Conservation (phyloP, 202 grass and related monocot genomes). For the Brachypodium distachyon region DNA sequence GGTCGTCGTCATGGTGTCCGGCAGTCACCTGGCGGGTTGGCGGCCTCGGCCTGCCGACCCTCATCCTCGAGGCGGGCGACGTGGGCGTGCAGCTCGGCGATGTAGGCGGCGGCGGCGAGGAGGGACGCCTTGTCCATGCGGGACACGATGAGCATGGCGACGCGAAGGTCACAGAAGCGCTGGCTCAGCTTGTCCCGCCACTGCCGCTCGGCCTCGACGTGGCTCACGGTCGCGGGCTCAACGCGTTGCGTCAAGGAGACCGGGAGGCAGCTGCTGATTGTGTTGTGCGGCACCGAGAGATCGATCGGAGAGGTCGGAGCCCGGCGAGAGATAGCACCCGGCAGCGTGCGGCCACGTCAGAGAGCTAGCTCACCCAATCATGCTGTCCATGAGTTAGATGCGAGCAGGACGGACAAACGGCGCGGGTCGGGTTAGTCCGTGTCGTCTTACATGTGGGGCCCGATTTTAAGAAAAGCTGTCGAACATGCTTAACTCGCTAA, state of each 20-base stretch:
- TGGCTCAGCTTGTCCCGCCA: slow-evolving; percentile 57
- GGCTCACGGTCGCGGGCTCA: slow-evolving; percentile 24
- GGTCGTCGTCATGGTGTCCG: too few relatives aligned
- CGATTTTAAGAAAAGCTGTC: too few relatives aligned
- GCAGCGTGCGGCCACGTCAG: too few relatives aligned
- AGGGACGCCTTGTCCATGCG: slow-evolving; percentile 72
- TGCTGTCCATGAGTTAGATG: too few relatives aligned
- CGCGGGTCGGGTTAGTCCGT: too few relatives aligned
- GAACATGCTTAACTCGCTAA: too few relatives aligned
- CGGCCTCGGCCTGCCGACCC: neutral
- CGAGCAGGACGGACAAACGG: too few relatives aligned
- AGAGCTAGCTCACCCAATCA: too few relatives aligned
- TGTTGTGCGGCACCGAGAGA: too few relatives aligned
- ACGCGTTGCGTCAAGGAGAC: neutral
- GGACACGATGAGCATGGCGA: slow-evolving; percentile 45
- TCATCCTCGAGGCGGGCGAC: slow-evolving; percentile 40
- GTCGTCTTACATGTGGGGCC: too few relatives aligned
- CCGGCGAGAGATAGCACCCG: neutral
- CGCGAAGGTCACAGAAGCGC: slow-evolving; percentile 46
- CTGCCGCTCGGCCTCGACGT: slow-evolving; percentile 58
- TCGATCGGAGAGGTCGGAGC: slow-evolving; percentile 14
- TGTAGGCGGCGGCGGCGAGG: slow-evolving; percentile 48
- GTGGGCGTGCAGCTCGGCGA: slow-evolving; percentile 35
- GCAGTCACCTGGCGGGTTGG: neutral
- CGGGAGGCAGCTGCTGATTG: too few relatives aligned